Base-by-base conservation (phyloP, 371 early-diverging fungal genomes). In the Coemansia sp. region DNA sequence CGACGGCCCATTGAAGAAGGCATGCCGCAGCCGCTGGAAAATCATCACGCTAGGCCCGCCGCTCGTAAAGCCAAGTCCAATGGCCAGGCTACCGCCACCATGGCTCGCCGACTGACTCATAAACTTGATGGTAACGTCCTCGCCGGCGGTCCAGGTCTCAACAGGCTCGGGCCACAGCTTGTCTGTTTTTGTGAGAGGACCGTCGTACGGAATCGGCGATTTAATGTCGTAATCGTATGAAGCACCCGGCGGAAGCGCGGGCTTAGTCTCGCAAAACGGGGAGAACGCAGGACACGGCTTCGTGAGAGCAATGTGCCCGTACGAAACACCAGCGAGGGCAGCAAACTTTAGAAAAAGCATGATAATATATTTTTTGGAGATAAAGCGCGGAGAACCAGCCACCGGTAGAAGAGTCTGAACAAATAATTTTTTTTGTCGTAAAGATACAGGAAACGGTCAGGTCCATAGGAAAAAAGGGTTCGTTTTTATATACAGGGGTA, bases 171-270 rank as follows among this genome's bases (percentile, higher is more conserved):
- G 40, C 54, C 42, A 77, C 16, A 71, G 77, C 45, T 39, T 53
- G 7, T 54, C 47, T 52, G 56, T 49, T 50, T 76, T 78, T 59
- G 76, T 77, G 10, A 82, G 10, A 13, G 13, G 20, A 13, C 59
- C 35, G 32, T 43, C n/a, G 20, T 42, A 8, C 36, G 45, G 4
- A 26, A 68, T 48, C 0, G 68, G 68, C 1, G n/a, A 13, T 31
- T 66, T 68, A 8, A 49, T 53, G 1, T 57, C 36, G n/a, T 16
- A 52, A 41, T 30, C 65, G 56, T 7, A 49, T 13, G 10, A 45
- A 13, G 32, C 67, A 38, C 20, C 13, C 7, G 16, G 45, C 16
- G 30, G 45, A 40, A 55, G 55, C 32, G 30, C 13, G 8, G 42
- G 42, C 31, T 41, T 41, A 32, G 16, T 13, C 9, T 20, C 30